These are phyloP conservation scores for Aspergillus chevalieri DNA, from an alignment of 2,329 filamentous ascomycete species.

Conservation along the genomic window DNA sequence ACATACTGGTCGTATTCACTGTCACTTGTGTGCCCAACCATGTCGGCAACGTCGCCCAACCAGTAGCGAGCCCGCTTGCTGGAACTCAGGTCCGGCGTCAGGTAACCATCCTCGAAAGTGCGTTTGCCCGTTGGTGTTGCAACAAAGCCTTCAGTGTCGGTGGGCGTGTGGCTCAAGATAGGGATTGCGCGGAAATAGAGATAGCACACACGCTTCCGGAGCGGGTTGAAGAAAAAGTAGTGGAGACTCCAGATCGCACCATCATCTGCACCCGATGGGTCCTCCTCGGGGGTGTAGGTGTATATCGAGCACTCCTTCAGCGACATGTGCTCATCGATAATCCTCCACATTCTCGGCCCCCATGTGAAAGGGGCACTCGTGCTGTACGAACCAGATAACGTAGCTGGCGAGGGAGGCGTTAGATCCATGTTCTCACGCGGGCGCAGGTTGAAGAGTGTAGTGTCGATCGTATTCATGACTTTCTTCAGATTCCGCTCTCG, in stretches of 20 bases:
- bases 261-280: constrained; percentile 89
- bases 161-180: constrained; percentile 62
- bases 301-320: constrained; percentile 85
- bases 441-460: constrained; percentile 77
- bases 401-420: constrained; percentile 35
- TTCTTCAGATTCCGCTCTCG: constrained; percentile 71
- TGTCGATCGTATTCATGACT: constrained; percentile 83
- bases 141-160: constrained; percentile 46
- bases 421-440: constrained; percentile 48
- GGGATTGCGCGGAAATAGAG: constrained; percentile 81
- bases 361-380: constrained; percentile 58
- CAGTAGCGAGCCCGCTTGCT: constrained; percentile 82
- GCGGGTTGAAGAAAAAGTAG: constrained; percentile 97
- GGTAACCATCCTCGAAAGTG: constrained; percentile 44
- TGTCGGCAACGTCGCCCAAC: constrained; percentile 62
- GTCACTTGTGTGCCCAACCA: constrained; percentile 37
- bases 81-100: constrained; percentile 51
- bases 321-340: constrained; percentile 91
- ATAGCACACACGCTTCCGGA: constrained; percentile 87
- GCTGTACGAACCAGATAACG: constrained; percentile 43
- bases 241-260: constrained; percentile 91
- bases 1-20: constrained; percentile 39
- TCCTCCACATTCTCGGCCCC: constrained; percentile 85
- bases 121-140: constrained; percentile 41
- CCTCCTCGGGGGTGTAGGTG: constrained; percentile 80